Base-by-base conservation (phyloP, 129 eudicot genomes). In the Lactuca saligna region DNA sequence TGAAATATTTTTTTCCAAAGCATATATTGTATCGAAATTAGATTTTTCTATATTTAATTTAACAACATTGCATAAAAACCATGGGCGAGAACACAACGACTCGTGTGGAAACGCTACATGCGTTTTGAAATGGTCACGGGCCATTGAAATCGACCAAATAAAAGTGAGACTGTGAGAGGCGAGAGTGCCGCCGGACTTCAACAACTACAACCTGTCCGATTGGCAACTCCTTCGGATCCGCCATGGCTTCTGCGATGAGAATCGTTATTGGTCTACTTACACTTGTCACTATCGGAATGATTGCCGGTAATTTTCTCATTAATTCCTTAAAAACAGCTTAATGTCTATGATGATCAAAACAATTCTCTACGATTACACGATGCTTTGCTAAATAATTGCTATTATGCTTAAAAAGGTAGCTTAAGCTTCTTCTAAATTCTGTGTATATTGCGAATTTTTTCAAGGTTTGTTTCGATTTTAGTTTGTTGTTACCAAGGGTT, bases 211-310 rank as follows among this genome's bases (percentile, higher is more conserved):
- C 57, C 70, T 46, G 55, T 42, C 59, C 59, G 66, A 65, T 65
- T 60, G 61, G n/a, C 61, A 46, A 5, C 54, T 66, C 65, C 57
- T 17, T 42, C 33, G 61, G 67, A 61, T 70, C 54, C 72, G 70
- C 61, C 61, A 82, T 79, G 90, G 83, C 75, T 37, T 57, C 86
- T 55, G 76, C 82, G 0, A 87, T 84, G 85, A 82, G 68, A 71
- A 68, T 87, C 46, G 83, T 87, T 7, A 75, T 87, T 49, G 84
- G 73, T 50, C 76, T 91, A 17, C 97, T 91, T 51, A 85, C 91
- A 65, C 80, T 91, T 70, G 89, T 91, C 76, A 91, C 95, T 3
- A 55, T 85, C 64, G 95, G 92, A 68, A 85, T 87, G 86, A 87
- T 85, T 54, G 42, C 83, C 68, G 97, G 97, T 91, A 81, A 16